Evolutionary conservation across 2,329 filamentous ascomycete genomes (phyloP).

Genomic region (Cryphonectria radicalis): DNA sequence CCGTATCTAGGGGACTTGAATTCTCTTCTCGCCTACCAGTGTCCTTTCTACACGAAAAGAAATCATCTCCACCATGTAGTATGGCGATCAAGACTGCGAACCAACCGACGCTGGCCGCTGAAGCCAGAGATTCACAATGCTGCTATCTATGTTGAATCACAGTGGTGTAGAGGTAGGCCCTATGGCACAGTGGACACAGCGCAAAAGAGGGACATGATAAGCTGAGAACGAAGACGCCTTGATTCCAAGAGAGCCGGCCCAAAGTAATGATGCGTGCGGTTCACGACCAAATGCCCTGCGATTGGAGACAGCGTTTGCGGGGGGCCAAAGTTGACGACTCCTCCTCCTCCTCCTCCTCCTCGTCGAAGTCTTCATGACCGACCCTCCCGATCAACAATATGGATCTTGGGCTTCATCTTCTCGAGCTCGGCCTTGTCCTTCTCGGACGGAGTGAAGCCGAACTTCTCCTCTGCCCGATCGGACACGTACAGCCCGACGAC

Average conservation of each 20-base stretch:
- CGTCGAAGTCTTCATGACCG: conserved; percentile 21
- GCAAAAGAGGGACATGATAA: neutral
- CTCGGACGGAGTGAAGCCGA: conserved; percentile 74
- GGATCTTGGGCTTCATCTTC: conserved; percentile 64
- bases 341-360: neutral
- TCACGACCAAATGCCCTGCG: neutral
- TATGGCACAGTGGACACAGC: neutral
- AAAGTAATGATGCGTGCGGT: neutral
- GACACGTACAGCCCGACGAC: conserved; percentile 72
- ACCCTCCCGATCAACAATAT: conserved; percentile 57
- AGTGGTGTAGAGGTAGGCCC: neutral
- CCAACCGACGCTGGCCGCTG: neutral
- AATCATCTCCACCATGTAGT: neutral
- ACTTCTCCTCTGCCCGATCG: conserved; percentile 72
- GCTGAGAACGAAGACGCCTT: neutral
- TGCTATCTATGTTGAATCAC: neutral
- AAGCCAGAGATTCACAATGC: neutral
- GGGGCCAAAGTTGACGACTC: neutral
- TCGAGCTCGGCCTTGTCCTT: conserved; percentile 72
- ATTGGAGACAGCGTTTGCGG: neutral
- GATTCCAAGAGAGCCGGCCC: neutral
- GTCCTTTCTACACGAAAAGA: neutral
- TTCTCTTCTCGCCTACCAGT: neutral
- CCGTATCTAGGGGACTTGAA: no score
- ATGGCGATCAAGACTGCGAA: neutral